Base-by-base conservation (phyloP, 163 green algal species). In the Scenedesmus sp. region DNA sequence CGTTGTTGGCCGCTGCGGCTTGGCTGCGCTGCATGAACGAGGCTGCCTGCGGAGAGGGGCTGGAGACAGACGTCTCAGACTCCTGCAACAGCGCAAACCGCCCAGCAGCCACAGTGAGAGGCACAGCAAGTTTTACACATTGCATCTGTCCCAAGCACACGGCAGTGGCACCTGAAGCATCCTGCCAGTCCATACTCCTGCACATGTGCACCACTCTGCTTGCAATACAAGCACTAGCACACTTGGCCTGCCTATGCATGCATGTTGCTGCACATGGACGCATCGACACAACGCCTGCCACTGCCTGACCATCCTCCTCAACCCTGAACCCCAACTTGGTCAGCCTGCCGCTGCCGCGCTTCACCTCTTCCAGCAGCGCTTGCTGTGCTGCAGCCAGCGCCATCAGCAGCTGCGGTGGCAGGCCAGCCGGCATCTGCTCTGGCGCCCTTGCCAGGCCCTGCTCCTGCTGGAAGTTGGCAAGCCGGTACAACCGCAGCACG, bases 31-130 rank as follows among this genome's bases (percentile, higher is more conserved):
- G 86, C 86, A 85, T 86, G 72, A 85, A 78, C 5, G 70, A 76
- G 43, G 86, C 76, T 3, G 65, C 20, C 78, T 59, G 65, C 13
- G 88, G 88, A 37, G 88, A 92, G 61, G 88, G 88, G n/a, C 88
- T 92, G 81, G 80, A 92, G 22, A 92, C 88, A 46, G 88, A 92
- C 9, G 87, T 73, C 56, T 92, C 88, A 16, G 88, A 92, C 81
- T 89, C 88, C 88, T 92, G 88, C 61, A 79, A 30, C 13, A 33
- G 42, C 7, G 26, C 42, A 56, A 18, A 24, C 78, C 72, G 49
- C 4, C 0, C 0, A 42, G 46, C 49, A 79, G 33, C n/a, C 44
- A 73, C 22, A 44, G 35, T 5, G 30, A 53, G 10, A 37, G 53
- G 1, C 7, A 12, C 42, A 49, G 72, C 72, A 72, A 40, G 65